These are phyloP conservation scores for rapeseed (Brassica napus) DNA, from an alignment of 345 rosid genomes.

Conservation along the genomic window Da-Ae NC_063438.1:4564501-4565000, in stretches of 20 bases:
- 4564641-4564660: not conserved
- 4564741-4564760: conserved; percentile 36
- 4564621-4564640: not conserved
- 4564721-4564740: conserved; percentile 41
- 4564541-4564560: not conserved
- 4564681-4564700: conserved; percentile 28
- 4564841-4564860: conserved; percentile 22
- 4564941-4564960: conserved; percentile 19
- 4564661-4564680: not conserved
- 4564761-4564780: conserved; percentile 37
- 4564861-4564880: conserved; percentile 40
- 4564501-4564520: not conserved
- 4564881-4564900: conserved; percentile 10
- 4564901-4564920: conserved; percentile 3
- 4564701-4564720: conserved; percentile 42
- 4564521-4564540: not conserved
- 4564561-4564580: too few relatives aligned
- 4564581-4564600: not conserved
- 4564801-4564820: conserved; percentile 21
- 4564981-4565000: conserved; percentile 28
- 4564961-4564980: conserved; percentile 30
- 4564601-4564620: not conserved
- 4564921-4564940: conserved; percentile 27
- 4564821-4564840: conserved; percentile 42
- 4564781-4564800: conserved; percentile 37